Conservation (phyloP, 345 rosid genomes). For the Pseudoturritis turrita region DNA sequence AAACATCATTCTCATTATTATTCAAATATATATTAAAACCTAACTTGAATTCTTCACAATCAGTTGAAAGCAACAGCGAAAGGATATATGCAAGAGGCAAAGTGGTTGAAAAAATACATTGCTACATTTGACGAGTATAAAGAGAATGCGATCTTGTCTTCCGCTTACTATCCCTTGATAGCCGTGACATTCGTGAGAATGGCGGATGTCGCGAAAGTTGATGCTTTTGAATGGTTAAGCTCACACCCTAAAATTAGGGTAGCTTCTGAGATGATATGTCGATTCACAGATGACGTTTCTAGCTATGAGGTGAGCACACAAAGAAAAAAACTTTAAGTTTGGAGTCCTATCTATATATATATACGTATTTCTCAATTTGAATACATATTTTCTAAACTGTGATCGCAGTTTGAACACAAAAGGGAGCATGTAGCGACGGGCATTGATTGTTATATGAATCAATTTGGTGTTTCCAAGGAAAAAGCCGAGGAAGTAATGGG, state of each 20-base stretch:
- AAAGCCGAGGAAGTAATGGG: not conserved
- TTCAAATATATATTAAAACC: not conserved
- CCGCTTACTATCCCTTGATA: not conserved
- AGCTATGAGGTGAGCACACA: constrained; percentile 14
- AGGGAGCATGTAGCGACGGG: constrained; percentile 21
- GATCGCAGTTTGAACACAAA: constrained; percentile 8
- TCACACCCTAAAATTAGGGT: constrained; percentile 20
- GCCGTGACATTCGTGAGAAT: constrained; percentile 3
- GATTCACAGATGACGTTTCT: constrained; percentile 15
- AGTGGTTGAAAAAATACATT: constrained; percentile 10
- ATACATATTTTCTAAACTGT: not conserved
- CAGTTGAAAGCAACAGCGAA: not conserved
- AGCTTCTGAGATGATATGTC: not conserved
- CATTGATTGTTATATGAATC: constrained; percentile 26
- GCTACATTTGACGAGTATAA: constrained; percentile 26
- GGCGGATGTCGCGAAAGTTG: constrained; percentile 11
- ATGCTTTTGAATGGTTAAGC: constrained; percentile 17
- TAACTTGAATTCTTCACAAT: not conserved
- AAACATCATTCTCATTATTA: not conserved
- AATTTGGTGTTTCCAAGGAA: constrained; percentile 14
- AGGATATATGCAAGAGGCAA: constrained; percentile 20
- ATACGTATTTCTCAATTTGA: not conserved
- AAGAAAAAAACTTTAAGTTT: too few relatives aligned
- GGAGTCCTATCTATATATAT: too few relatives aligned
- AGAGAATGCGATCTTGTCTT: not conserved